phyloP scores from a whole-genome alignment of 1,139 yeast species.

The Taphrina wiesneri region DNA sequence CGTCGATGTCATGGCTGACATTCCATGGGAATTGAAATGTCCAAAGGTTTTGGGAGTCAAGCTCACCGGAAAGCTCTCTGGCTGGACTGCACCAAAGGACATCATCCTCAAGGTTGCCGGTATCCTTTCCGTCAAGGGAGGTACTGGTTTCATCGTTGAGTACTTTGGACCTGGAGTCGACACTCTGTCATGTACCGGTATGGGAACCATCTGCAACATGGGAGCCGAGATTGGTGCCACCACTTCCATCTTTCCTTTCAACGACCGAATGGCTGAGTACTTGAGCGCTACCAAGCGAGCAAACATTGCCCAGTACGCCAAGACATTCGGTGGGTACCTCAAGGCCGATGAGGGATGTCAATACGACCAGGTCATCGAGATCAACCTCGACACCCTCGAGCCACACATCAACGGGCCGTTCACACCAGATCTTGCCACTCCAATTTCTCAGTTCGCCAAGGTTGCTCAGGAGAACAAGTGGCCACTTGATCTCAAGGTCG shows the following conservation, averaged over 20 bases:
- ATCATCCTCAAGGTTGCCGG: constrained; percentile 94
- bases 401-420: constrained; percentile 99
- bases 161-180: constrained; percentile 97
- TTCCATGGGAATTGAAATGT: constrained; percentile 98
- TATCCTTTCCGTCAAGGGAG: constrained; percentile 97
- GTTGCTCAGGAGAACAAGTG: constrained; percentile 84
- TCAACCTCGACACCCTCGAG: constrained; percentile 91
- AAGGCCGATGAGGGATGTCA: constrained; percentile 92
- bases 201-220: constrained; percentile 99
- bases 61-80: constrained; percentile 90
- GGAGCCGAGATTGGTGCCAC: constrained; percentile 99
- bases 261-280: constrained; percentile 85
- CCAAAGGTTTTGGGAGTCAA: constrained; percentile 97
- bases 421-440: constrained; percentile 99
- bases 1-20: constrained; percentile 92
- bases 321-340: constrained; percentile 62
- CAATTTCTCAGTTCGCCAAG: constrained; percentile 88
- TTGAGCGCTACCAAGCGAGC: constrained; percentile 85
- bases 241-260: constrained; percentile 97
- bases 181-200: constrained; percentile 96
- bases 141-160: constrained; percentile 97
- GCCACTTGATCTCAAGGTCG: constrained; percentile 94
- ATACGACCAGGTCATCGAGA: constrained; percentile 93
- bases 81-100: constrained; percentile 99
- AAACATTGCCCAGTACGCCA: constrained; percentile 78